Evolutionary conservation across 176 grass and related monocot species (phyloP), one percentile per base, ranked within the genome.

Genomic region (Olyra latifolia): DNA sequence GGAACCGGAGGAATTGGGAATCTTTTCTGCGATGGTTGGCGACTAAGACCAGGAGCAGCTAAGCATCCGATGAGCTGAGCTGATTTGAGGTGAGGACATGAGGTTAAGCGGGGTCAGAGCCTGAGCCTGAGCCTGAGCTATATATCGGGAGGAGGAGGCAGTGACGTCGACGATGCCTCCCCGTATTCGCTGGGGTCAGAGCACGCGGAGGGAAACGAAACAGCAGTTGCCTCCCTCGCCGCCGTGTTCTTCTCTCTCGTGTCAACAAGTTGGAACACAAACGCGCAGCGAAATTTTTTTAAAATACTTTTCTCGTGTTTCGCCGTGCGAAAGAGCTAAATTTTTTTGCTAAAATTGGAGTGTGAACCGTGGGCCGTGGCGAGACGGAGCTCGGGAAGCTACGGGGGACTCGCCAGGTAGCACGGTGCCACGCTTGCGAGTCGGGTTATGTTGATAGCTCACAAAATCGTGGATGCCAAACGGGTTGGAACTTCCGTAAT

Each of bases 121-220:
- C 50, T 7, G 54, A 10, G 8, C 19, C 50, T 20, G 2, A 42
- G 40, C 40, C 40, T 42, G 2, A 10, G 0, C 59, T 71, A 61
- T 71, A 61, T 60, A 71, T 45, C 9, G 43, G 43, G 10, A 11
- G 39, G 6, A 19, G 66, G 2, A 11, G 17, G 39, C 39, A 35
- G 32, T 35, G 32, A 35, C 32, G 32, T 35, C 32, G 32, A 3
- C 32, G 32, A 4, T 19, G 29, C 43, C 43, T 3, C 23, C 28
- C 24, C 4, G 8, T 13, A 4, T 0, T 71, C 10, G 66, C 25
- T 54, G 61, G 46, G 62, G 82, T 77, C 64, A 77, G 73, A 84
- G 20, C 73, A 69, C 73, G 82, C 82, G 73, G 73, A 27, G 63
- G 82, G 82, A 25, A 9, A 79, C 24, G 54, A 28, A 29, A 8